Evolutionary conservation across 257 asterid species (phyloP), one percentile per base, ranked within the genome.

Genomic region (Thymus quinquecostatus): DNA sequence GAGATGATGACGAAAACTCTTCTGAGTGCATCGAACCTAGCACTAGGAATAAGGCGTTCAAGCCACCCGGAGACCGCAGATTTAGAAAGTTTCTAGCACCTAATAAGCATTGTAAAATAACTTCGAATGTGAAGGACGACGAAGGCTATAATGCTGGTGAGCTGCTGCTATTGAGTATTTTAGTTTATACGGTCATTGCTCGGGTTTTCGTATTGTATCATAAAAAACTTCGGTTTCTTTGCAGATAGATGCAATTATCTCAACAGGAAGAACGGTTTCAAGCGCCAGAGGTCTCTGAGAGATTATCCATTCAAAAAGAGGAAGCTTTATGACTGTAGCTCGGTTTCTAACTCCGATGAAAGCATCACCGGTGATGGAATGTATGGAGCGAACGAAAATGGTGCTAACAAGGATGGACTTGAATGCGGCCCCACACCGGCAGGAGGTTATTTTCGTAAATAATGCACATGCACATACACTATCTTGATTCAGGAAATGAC

Each of bases 301-400:
- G 98, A 92, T 71, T 92, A 82, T 70, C 99, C 99, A 65, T 83
- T 95, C 83, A 95, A 95, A 76, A 95, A 95, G 82, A 86, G 98
- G 86, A 92, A 86, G 84, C 73, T 87, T 51, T 89, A 84, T 58
- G 88, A 79, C 56, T 84, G 77, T 69, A 74, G 83, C 77, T 81
- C 86, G 1, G 68, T 58, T 47, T 84, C 86, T 60, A 84, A 84
- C 81, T 82, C 86, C 1, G 91, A 85, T 28, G 86, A 82, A 73
- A 88, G 81, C 68, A 70, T 72, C 64, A 77, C 85, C 64, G 82
- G 79, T 64, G 87, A 86, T 66, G 87, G 82, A 38, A 74, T 75
- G 41, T 76, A 80, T 83, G 74, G 69, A 74, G 79, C 68, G 53
- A 83, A 85, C 38, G 81, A 80, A 60, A 84, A 82, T 47, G 82